Conservation (phyloP, 352 stramenopile species). For the Pythium plurisporium region DNA sequence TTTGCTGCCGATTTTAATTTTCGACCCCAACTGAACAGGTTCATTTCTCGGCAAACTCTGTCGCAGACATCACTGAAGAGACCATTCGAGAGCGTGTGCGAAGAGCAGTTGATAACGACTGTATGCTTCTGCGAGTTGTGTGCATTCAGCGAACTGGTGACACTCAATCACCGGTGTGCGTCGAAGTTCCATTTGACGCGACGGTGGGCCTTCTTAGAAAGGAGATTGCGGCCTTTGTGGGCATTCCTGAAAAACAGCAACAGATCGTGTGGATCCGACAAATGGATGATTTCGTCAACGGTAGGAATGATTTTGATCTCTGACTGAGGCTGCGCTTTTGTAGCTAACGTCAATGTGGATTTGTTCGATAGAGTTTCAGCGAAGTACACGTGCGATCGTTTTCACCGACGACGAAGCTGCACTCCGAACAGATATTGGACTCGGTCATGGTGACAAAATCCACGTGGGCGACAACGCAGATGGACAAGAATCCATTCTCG, state of each 20-base stretch:
- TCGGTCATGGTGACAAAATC: constrained; percentile 87
- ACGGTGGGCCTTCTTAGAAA: constrained; percentile 66
- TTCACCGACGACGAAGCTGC: constrained; percentile 62
- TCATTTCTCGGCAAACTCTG: constrained; percentile 77
- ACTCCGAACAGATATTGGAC: constrained; percentile 78
- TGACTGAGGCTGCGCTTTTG: too few relatives aligned
- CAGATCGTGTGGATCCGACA: constrained; percentile 89
- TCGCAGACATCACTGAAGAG: constrained; percentile 82
- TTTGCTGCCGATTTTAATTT: too few relatives aligned
- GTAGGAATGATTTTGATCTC: too few relatives aligned
- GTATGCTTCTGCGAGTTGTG: constrained; percentile 83
- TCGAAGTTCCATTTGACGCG: constrained; percentile 80
- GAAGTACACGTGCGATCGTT: constrained; percentile 60
- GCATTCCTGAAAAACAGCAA: constrained; percentile 74
- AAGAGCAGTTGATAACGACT: constrained; percentile 81
- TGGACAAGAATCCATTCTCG: constrained; percentile 72
- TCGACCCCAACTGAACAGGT: too few relatives aligned
- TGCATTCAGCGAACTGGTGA: constrained; percentile 83
- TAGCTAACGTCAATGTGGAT: not conserved
- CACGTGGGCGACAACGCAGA: constrained; percentile 81
- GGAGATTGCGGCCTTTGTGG: constrained; percentile 77
- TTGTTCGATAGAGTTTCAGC: constrained; percentile 48
- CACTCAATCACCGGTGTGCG: constrained; percentile 65
- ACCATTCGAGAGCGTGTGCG: constrained; percentile 79
- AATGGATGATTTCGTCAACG: constrained; percentile 79